Percentiles rank a stretch among this genome's conserved stretches.
Evolutionary conservation across 768 basidiomycete genomes (phyloP).

Genomic region (Galerina sulciceps): DNA sequence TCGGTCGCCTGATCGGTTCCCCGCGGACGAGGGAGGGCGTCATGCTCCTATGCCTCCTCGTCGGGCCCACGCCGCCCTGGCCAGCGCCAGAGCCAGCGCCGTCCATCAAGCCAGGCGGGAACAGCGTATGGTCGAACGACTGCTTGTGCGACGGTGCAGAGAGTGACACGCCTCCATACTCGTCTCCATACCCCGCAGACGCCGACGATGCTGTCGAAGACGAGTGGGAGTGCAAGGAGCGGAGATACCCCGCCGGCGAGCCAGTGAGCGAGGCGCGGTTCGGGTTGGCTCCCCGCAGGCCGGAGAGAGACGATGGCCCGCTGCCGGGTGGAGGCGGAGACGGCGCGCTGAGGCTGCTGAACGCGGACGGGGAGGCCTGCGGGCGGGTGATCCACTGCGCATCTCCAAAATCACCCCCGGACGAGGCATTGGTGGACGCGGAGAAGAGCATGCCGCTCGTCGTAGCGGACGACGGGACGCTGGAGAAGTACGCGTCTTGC

Average conservation of each 20-base stretch:
- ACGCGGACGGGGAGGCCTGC: slow-evolving; percentile 42
- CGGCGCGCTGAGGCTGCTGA: slow-evolving; percentile 40
- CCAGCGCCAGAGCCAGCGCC: slow-evolving; percentile 31
- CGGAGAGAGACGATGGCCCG: too few relatives aligned
- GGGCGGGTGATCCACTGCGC: slow-evolving; percentile 45
- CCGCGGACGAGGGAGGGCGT: slow-evolving; percentile 66
- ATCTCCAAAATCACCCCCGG: slow-evolving; percentile 28
- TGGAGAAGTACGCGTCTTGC: slow-evolving; percentile 9
- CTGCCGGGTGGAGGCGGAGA: slow-evolving; percentile 45
- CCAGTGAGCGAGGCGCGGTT: too few relatives aligned
- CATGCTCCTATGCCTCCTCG: slow-evolving; percentile 75
- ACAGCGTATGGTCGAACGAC: slow-evolving; percentile 65
- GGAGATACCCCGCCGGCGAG: slow-evolving; percentile 30
- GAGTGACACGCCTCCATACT: slow-evolving; percentile 57
- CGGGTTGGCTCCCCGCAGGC: too few relatives aligned
- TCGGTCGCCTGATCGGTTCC: slow-evolving; percentile 52
- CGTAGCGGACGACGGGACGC: slow-evolving; percentile 13
- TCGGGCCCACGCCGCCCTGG: slow-evolving; percentile 52
- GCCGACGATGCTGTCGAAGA: slow-evolving; percentile 33
- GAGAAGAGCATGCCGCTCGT: slow-evolving; percentile 23
- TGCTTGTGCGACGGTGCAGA: slow-evolving; percentile 74
- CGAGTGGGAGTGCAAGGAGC: slow-evolving; percentile 25
- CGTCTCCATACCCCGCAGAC: slow-evolving; percentile 22
- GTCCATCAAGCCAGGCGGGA: slow-evolving; percentile 46
- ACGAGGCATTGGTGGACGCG: slow-evolving; percentile 20